Percentiles rank a stretch among this genome's conserved stretches.
Conservation (phyloP, 371 early-diverging fungal species). For the Mucor lusitanicus region DNA sequence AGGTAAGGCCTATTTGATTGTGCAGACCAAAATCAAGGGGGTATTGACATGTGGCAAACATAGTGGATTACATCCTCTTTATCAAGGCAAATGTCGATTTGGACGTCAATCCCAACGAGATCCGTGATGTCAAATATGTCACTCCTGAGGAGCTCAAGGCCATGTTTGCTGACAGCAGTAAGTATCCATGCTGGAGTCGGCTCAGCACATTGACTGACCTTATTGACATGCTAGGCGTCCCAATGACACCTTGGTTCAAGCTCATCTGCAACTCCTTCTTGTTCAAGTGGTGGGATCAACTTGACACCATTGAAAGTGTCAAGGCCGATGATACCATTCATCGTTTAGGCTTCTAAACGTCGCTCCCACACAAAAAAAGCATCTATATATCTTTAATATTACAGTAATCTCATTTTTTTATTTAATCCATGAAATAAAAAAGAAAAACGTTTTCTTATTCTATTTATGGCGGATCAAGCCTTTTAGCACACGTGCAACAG, state of each 20-base stretch:
- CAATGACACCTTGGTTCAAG: slow-evolving; percentile 95
- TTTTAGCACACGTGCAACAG: slow-evolving; percentile 5
- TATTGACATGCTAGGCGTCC: slow-evolving; percentile 40
- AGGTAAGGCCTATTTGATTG: slow-evolving; percentile 44
- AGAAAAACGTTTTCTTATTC: background rate
- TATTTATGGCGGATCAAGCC: background rate
- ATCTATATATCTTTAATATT: background rate
- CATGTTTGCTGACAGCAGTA: slow-evolving; percentile 68
- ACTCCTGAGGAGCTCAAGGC: slow-evolving; percentile 75
- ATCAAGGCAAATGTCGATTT: slow-evolving; percentile 72
- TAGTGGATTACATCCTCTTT: slow-evolving; percentile 92
- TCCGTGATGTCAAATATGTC: slow-evolving; percentile 78
- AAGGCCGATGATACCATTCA: slow-evolving; percentile 80
- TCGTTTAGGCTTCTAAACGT: slow-evolving; percentile 54
- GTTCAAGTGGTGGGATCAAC: slow-evolving; percentile 93
- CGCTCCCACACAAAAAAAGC: no score
- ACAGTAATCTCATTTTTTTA: background rate
- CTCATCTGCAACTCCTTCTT: slow-evolving; percentile 89
- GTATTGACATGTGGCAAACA: background rate
- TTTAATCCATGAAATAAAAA: background rate
- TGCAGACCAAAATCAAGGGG: no score
- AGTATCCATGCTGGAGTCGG: background rate
- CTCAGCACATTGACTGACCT: background rate
- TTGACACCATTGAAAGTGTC: slow-evolving; percentile 69
- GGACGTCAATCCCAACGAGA: slow-evolving; percentile 82